phyloP scores from a whole-genome alignment of 2,329 filamentous ascomycete genomes.

The Neoscytalidium dimidiatum region DNA sequence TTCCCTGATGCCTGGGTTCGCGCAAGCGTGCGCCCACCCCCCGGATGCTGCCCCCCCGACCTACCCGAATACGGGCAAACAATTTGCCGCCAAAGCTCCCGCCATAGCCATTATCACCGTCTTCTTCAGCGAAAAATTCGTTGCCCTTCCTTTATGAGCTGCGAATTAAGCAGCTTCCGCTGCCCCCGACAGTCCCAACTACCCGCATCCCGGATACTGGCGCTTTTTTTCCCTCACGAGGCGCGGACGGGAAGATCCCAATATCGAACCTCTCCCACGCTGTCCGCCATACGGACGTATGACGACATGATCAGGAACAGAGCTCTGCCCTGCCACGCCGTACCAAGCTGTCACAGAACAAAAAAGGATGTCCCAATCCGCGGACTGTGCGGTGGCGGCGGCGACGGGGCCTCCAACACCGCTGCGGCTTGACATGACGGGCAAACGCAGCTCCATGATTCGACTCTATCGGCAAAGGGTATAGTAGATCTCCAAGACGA shows the following conservation, averaged over 20 bases:
- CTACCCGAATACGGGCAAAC: neutral
- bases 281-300: constrained; percentile 1
- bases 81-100: constrained; percentile 6
- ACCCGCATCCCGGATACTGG: neutral
- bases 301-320: constrained; percentile 5
- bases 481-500: constrained; percentile 3
- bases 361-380: no score
- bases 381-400: no score
- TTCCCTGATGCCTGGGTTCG: neutral
- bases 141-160: neutral
- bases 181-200: constrained; percentile 10
- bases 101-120: no score
- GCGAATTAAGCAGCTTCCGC: no score
- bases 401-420: no score
- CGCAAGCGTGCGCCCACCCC: no score
- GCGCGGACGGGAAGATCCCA: constrained; percentile 9
- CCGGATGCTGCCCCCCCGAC: neutral
- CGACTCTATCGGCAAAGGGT: constrained; percentile 11
- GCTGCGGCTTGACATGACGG: no score
- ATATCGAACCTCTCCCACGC: neutral
- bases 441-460: neutral
- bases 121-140: neutral
- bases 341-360: neutral
- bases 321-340: neutral
- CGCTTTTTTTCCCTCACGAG: neutral